These are phyloP conservation scores for Mycosarcoma maydis DNA, from an alignment of 1,284 basidiomycete species.

Conservation along the genomic window DNA sequence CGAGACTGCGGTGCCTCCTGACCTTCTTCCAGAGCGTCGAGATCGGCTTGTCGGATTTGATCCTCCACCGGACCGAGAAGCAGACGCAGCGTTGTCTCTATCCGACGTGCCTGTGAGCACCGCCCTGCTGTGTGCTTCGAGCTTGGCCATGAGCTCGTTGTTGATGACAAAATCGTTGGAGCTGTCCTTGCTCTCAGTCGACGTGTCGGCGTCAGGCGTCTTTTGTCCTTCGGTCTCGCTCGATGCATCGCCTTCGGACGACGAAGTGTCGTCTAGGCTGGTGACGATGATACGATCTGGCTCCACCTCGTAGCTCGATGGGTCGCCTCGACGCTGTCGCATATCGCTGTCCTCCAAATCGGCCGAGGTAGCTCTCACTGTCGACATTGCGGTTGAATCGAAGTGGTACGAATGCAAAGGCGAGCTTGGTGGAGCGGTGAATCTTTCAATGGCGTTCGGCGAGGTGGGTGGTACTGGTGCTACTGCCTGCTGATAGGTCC, in stretches of 20 bases:
- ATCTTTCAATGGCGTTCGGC: conserved; percentile 12
- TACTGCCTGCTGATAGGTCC: conserved; percentile 33
- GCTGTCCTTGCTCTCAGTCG: conserved; percentile 20
- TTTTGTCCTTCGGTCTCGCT: conserved; percentile 11
- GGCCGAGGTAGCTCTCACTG: conserved; percentile 1
- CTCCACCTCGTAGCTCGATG: conserved; percentile 46
- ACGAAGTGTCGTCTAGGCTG: conserved; percentile 40
- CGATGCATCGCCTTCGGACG: conserved; percentile 24
- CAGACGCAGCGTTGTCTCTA: conserved; percentile 34
- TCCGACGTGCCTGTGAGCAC: conserved; percentile 46
- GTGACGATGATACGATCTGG: conserved; percentile 48
- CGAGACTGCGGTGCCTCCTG: conserved; percentile 9
- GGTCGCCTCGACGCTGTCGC: conserved; percentile 21
- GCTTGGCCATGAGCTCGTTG: conserved; percentile 56
- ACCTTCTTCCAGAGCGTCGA: conserved; percentile 29
- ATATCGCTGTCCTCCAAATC: conserved; percentile 37
- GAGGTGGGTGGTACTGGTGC: conserved; percentile 42
- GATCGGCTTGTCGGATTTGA: conserved; percentile 6
- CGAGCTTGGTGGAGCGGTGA: conserved; percentile 13
- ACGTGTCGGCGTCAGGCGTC: conserved; percentile 32
- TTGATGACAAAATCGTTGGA: conserved; percentile 44
- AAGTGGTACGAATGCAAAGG: conserved; percentile 14
- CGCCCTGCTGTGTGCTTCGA: conserved; percentile 46
- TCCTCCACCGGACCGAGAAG: conserved; percentile 11
- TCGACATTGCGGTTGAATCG: not conserved